Evolutionary conservation across 257 asterid genomes (phyloP).

Genomic region (Voacanga thouarsii): DNA sequence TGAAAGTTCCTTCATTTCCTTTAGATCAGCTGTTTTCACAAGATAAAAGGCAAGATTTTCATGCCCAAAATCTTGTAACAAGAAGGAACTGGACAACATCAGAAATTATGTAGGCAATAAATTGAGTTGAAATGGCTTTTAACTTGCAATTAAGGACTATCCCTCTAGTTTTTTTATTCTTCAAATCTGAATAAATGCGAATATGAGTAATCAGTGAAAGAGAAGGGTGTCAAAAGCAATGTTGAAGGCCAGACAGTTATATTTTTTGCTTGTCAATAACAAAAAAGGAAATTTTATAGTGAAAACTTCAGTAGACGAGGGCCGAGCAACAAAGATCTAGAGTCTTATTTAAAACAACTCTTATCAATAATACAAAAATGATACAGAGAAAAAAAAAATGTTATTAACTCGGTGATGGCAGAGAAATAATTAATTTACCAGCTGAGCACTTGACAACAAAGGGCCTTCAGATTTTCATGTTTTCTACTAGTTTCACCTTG

Average conservation of each 20-base stretch:
- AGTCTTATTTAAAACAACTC: background rate
- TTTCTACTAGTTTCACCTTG: background rate
- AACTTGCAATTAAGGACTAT: background rate
- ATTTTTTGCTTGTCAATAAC: background rate
- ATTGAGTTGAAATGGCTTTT: background rate
- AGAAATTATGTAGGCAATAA: background rate
- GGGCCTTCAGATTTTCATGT: background rate
- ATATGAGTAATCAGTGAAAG: background rate
- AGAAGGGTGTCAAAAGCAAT: background rate
- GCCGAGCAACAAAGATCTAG: background rate
- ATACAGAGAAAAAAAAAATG: background rate
- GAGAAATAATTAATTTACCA: background rate
- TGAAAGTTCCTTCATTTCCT: background rate
- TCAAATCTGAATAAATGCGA: background rate
- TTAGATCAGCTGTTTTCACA: background rate
- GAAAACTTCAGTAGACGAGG: background rate
- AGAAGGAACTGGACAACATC: background rate
- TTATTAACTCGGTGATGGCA: background rate
- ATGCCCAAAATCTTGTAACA: background rate
- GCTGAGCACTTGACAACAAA: too few relatives aligned
- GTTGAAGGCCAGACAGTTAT: background rate
- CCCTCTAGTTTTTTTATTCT: background rate
- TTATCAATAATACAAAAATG: background rate
- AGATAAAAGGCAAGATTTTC: background rate
- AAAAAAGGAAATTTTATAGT: background rate